Percentiles rank a stretch among this genome's conserved stretches.
phyloP scores from a whole-genome alignment of 1,139 yeast species.

The Yamadazyma sp. region DNA sequence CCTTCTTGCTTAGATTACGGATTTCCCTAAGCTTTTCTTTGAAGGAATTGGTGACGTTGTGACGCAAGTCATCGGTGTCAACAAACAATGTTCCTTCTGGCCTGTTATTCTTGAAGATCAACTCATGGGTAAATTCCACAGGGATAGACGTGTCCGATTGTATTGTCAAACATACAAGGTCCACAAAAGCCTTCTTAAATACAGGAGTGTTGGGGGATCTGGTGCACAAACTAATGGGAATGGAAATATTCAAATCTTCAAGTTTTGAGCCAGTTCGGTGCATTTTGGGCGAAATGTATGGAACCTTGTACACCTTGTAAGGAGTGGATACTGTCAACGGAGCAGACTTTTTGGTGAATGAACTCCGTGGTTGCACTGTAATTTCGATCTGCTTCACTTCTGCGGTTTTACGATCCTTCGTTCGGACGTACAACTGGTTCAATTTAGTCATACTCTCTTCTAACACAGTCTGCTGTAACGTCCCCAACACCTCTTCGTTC shows the following conservation, averaged over 20 bases:
- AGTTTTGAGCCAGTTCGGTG: slow-evolving; percentile 20
- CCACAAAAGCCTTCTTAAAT: slow-evolving; percentile 29
- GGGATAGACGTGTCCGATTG: slow-evolving; percentile 37
- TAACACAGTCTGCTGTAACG: slow-evolving; percentile 7
- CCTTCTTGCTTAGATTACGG: slow-evolving; percentile 17
- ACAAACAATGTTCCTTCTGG: slow-evolving; percentile 11
- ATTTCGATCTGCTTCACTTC: slow-evolving; percentile 3
- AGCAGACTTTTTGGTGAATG: slow-evolving; percentile 4
- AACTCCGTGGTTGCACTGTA: slow-evolving; percentile 13
- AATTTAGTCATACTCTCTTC: slow-evolving; percentile 7
- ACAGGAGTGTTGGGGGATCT: slow-evolving; percentile 24
- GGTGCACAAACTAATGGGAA: slow-evolving; percentile 23
- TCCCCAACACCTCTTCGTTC: slow-evolving; percentile 8
- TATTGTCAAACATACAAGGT: slow-evolving; percentile 34
- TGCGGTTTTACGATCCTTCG: slow-evolving; percentile 7
- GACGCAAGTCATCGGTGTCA: slow-evolving; percentile 27
- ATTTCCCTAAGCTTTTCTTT: slow-evolving; percentile 21
- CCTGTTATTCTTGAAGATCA: slow-evolving; percentile 27
- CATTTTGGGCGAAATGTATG: slow-evolving; percentile 34
- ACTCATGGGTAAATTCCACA: slow-evolving; percentile 40
- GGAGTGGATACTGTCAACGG: slow-evolving; percentile 28
- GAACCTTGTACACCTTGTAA: slow-evolving; percentile 23
- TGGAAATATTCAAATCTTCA: slow-evolving; percentile 26
- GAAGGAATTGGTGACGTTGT: slow-evolving; percentile 25
- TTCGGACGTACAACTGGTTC: slow-evolving; percentile 13